A percentile compares a stretch with the other conserved stretches of the same genome.
Evolutionary conservation across 768 basidiomycete species (phyloP).

Genomic region (Exidia glandulosa): DNA sequence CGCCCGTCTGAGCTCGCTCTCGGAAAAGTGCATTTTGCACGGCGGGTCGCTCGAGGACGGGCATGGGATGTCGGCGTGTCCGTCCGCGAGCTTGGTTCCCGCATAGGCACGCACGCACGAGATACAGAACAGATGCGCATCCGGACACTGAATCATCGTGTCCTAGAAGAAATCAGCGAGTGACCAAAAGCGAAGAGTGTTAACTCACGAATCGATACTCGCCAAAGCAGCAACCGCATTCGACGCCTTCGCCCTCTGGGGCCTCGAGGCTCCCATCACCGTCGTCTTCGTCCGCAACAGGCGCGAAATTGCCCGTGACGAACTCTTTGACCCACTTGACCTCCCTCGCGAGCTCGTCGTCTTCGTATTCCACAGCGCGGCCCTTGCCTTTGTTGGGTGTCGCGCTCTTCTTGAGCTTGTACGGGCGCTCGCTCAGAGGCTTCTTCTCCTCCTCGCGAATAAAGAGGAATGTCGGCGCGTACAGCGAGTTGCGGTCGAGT

Average conservation of each 20-base stretch:
- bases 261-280: slow-evolving; percentile 22
- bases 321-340: background rate
- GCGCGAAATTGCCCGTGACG: slow-evolving; percentile 29
- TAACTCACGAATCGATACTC: slow-evolving; percentile 60
- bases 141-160: slow-evolving; percentile 81
- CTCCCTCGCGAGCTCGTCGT: background rate
- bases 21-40: slow-evolving; percentile 52
- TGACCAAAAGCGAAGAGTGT: background rate
- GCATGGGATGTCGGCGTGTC: slow-evolving; percentile 42
- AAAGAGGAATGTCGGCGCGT: slow-evolving; percentile 53
- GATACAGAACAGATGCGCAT: slow-evolving; percentile 78
- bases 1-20: slow-evolving; percentile 56
- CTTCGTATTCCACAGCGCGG: background rate
- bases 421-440: slow-evolving; percentile 9
- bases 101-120: slow-evolving; percentile 61
- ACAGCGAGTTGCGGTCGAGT: slow-evolving; percentile 31
- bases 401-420: slow-evolving; percentile 8
- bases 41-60: slow-evolving; percentile 22
- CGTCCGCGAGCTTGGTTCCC: slow-evolving; percentile 38
- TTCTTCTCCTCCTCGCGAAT: slow-evolving; percentile 31
- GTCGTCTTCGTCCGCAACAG: slow-evolving; percentile 28
- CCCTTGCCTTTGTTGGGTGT: slow-evolving; percentile 2
- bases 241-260: slow-evolving; percentile 51
- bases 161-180: no score
- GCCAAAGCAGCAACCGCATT: slow-evolving; percentile 83